These are phyloP conservation scores for Colletotrichum incanum DNA, from an alignment of 2,329 filamentous ascomycete genomes.

Conservation along the genomic window DNA sequence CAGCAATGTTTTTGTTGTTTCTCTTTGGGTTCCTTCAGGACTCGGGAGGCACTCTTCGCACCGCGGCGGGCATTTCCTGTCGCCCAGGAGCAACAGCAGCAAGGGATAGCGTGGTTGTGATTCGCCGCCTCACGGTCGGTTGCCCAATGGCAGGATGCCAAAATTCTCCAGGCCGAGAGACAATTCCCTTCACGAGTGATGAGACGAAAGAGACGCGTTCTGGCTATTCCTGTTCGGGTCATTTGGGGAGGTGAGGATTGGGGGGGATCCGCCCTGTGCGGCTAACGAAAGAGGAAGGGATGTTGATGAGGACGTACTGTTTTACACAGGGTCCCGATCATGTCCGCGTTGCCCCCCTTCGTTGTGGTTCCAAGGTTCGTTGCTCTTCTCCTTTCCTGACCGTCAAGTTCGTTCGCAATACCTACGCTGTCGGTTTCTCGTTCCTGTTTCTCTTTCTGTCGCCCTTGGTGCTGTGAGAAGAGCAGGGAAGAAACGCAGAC, in stretches of 20 bases:
- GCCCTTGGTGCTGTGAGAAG: not conserved
- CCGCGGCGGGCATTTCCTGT: constrained; percentile 32
- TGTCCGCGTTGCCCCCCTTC: not conserved
- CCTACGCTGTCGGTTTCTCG: not conserved
- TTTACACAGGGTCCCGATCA: constrained; percentile 5
- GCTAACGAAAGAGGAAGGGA: not conserved
- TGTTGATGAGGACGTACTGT: not conserved
- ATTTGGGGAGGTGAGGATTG: not conserved
- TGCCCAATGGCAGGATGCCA: constrained; percentile 35
- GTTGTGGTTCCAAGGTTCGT: not conserved
- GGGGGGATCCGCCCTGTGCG: constrained; percentile 24
- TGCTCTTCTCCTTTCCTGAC: not conserved
- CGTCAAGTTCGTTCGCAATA: not conserved
- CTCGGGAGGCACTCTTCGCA: constrained; percentile 16
- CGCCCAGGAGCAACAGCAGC: constrained; percentile 31
- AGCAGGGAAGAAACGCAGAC: not conserved
- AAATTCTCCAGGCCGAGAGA: constrained; percentile 40
- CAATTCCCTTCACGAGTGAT: constrained; percentile 16
- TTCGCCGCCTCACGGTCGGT: constrained; percentile 26
- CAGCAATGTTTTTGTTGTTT: constrained; percentile 32
- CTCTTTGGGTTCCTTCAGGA: not conserved
- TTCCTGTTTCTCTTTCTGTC: not conserved
- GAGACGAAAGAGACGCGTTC: constrained; percentile 38
- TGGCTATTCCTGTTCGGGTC: constrained; percentile 22
- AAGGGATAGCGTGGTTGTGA: constrained; percentile 38